A percentile compares a stretch with the other conserved stretches of the same genome.
phyloP scores from a whole-genome alignment of 768 basidiomycete species.

The Boletus reticulatus region DNA sequence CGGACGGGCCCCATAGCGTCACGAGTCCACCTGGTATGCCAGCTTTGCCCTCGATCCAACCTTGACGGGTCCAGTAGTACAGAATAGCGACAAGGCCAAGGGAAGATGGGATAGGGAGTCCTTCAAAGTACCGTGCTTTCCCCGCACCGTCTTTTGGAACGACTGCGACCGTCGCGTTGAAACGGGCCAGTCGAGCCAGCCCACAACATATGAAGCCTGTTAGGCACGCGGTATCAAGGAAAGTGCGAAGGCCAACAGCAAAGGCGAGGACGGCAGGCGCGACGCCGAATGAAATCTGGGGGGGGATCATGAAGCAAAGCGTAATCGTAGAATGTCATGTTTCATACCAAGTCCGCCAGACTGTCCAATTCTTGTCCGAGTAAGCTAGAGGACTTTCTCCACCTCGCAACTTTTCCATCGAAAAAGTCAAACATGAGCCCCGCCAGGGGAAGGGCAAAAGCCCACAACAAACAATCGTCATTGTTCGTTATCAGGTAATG shows the following conservation, averaged over 20 bases:
- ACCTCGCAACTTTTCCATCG: conserved; percentile 96
- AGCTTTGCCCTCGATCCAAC: conserved; percentile 77
- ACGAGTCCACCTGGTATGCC: conserved; percentile 77
- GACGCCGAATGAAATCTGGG: conserved; percentile 94
- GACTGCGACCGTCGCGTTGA: conserved; percentile 96
- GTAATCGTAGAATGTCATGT: neutral
- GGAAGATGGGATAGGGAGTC: conserved; percentile 93
- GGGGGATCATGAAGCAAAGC: conserved; percentile 1
- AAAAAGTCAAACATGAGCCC: conserved; percentile 98
- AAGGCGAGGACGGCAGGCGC: conserved; percentile 94
- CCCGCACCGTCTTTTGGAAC: conserved; percentile 85
- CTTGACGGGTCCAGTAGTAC: conserved; percentile 79
- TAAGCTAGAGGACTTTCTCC: conserved; percentile 94
- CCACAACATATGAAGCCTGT: conserved; percentile 95
- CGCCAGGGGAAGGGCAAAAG: conserved; percentile 84
- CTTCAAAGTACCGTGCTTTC: conserved; percentile 95
- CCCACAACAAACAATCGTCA: conserved; percentile 77
- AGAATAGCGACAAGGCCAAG: conserved; percentile 76
- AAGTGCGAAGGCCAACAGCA: conserved; percentile 85
- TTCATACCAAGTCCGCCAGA: conserved; percentile 82
- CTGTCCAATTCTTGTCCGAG: conserved; percentile 97
- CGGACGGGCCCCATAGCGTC: conserved; percentile 67
- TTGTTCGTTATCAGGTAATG: conserved; percentile 83
- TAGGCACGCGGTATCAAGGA: conserved; percentile 84
- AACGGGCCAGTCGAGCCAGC: conserved; percentile 93